Evolutionary conservation across 768 basidiomycete genomes (phyloP), one percentile per base, ranked within the genome.

Genomic region (Myochromella boudieri): DNA sequence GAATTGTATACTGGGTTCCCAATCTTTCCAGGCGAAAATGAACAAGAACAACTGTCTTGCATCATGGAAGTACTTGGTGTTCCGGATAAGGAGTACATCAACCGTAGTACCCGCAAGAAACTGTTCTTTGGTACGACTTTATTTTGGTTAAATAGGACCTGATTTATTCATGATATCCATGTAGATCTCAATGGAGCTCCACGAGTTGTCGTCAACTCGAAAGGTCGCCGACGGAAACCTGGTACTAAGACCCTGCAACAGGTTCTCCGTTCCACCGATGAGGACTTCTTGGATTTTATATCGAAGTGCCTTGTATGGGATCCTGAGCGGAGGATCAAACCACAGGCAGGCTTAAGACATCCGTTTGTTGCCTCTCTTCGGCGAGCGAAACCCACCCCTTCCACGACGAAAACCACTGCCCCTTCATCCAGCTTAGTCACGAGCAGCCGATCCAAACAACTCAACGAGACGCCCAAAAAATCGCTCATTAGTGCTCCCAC

Each of bases 11-110:
- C 95, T 9, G 97, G 97, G 1, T 97, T 92, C 66, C 97, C 97
- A 1, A 95, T 99, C 57, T 99, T 99, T 68, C 97, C 97, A 0
- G 97, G 97, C 20, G 97, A 99, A 69, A 98, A 97, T 61, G 95
- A 99, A 65, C 93, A 97, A 68, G 95, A 98, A 62, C 97, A 98
- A 57, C 69, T 99, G 44, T 88, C 95, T 4, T 98, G 95, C 63
- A 99, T 99, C 68, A 99, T 99, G 95, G 97, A 99, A 66, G 91
- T 99, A 6, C 82, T 98, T 37, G 97, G 97, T 12, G 71, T 93
- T 22, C 97, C 97, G 0, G 97, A 99, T 55, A 93, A 90, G 68
- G 91, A 97, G 52, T 87, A 97, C 54, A 72, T 99, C 59, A 95
- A 97, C 63, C 86, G 87, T 46, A 95, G 94, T 59, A 90, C 91